Conservation (phyloP, 179 eudicot genomes). For the Amaranthus tricolor region DNA sequence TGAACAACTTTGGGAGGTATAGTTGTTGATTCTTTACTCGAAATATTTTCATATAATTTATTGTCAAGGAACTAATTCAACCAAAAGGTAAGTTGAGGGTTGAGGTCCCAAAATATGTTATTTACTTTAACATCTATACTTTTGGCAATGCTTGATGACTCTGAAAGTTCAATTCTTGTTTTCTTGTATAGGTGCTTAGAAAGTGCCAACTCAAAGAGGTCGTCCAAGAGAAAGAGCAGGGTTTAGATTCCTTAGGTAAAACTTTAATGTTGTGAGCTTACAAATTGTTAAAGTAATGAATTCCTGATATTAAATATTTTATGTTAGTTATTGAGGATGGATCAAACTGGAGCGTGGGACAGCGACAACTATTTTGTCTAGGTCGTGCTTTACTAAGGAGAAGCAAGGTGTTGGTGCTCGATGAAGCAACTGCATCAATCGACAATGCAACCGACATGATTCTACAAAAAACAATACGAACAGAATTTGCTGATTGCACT, state of each 20-base stretch:
- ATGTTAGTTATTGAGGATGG: slow-evolving; percentile 15
- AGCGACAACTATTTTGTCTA: slow-evolving; percentile 15
- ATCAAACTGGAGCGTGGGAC: slow-evolving; percentile 13
- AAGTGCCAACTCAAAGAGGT: slow-evolving; percentile 49
- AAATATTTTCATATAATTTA: background rate
- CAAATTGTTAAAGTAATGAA: background rate
- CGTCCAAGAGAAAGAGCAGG: slow-evolving; percentile 45
- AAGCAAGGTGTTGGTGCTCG: slow-evolving; percentile 15
- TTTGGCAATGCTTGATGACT: background rate
- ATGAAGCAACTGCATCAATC: slow-evolving; percentile 21
- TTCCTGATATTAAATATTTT: background rate
- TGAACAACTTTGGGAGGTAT: slow-evolving; percentile 58
- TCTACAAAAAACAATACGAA: slow-evolving; percentile 11
- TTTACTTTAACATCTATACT: background rate
- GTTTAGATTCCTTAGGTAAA: slow-evolving; percentile 51
- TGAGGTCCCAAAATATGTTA: no score
- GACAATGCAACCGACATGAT: slow-evolving; percentile 14
- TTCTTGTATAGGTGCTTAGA: slow-evolving; percentile 36
- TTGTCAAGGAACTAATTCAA: no score
- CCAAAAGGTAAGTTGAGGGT: no score
- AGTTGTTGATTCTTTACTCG: background rate
- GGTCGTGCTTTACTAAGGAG: slow-evolving; percentile 15
- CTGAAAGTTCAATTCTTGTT: no score
- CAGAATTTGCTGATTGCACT: slow-evolving; percentile 11
- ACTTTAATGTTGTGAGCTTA: background rate